phyloP scores from a whole-genome alignment of 371 early-diverging fungal genomes.

The Dinochytrium kinnereticum region DNA sequence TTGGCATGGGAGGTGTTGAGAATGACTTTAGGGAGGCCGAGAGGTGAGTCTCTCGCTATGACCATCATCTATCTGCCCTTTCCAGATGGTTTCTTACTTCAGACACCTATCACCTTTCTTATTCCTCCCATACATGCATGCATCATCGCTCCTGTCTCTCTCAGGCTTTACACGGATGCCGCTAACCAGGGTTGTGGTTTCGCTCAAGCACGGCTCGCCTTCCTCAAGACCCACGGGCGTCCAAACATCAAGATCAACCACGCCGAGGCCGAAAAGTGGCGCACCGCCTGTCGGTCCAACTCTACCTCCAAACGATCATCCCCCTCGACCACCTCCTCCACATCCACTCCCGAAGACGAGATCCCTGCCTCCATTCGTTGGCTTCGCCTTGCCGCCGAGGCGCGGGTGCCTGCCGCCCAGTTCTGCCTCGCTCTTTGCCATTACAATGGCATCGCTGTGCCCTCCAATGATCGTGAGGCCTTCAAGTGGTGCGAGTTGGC shows the following conservation, averaged over 20 bases:
- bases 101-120: background rate
- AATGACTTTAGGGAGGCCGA: constrained; percentile 37
- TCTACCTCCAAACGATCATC: background rate
- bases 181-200: constrained; percentile 61
- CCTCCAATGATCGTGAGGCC: constrained; percentile 34
- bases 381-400: constrained; percentile 62
- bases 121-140: background rate
- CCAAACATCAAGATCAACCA: constrained; percentile 77
- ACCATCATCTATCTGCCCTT: background rate
- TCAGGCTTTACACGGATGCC: constrained; percentile 50
- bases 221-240: constrained; percentile 79
- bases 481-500: constrained; percentile 49
- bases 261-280: constrained; percentile 67
- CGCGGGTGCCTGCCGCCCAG: constrained; percentile 63
- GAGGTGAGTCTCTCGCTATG: constrained; percentile 27
- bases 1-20: constrained; percentile 41
- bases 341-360: background rate
- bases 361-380: constrained; percentile 52
- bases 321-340: background rate
- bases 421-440: constrained; percentile 57
- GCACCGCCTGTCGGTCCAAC: constrained; percentile 38
- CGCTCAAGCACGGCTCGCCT: constrained; percentile 74
- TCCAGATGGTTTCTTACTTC: background rate
- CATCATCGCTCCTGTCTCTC: background rate
- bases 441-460: constrained; percentile 57